phyloP scores from a whole-genome alignment of 2,329 filamentous ascomycete genomes.

The Cercospora canescens region DNA sequence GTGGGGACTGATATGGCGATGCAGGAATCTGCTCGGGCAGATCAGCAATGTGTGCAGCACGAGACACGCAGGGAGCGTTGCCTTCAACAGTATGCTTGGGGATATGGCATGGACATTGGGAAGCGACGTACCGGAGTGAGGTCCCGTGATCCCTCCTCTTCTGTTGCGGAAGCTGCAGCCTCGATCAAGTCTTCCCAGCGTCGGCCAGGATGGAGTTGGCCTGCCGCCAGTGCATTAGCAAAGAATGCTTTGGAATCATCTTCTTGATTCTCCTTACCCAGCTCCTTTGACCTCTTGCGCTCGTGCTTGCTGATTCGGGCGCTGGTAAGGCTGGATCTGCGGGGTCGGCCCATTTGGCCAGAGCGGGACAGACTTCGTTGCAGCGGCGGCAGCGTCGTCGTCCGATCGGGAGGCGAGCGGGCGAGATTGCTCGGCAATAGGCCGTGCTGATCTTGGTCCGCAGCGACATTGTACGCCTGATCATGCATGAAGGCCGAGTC shows the following conservation, averaged over 20 bases:
- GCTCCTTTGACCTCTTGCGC: constrained; percentile 74
- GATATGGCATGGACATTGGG: constrained; percentile 9
- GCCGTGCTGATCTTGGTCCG: constrained; percentile 61
- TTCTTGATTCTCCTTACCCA: constrained; percentile 71
- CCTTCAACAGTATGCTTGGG: constrained; percentile 3
- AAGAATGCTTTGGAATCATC: constrained; percentile 78
- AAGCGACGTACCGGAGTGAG: constrained; percentile 73
- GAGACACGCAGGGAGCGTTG: background rate
- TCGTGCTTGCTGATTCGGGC: constrained; percentile 76
- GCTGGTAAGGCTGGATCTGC: constrained; percentile 85
- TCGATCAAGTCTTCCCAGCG: constrained; percentile 97
- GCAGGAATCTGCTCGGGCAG: constrained; percentile 42
- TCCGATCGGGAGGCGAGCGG: constrained; percentile 81
- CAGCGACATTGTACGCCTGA: constrained; percentile 47
- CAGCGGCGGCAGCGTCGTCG: constrained; percentile 82
- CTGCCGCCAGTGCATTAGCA: constrained; percentile 79
- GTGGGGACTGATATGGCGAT: constrained; percentile 54
- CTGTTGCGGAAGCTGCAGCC: constrained; percentile 87
- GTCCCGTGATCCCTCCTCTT: constrained; percentile 81
- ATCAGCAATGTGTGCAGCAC: constrained; percentile 11
- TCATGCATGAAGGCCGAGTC: constrained; percentile 54
- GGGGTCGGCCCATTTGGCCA: constrained; percentile 66
- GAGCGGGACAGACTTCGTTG: constrained; percentile 62
- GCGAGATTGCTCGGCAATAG: constrained; percentile 79
- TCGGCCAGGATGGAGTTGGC: constrained; percentile 68